These are phyloP conservation scores for Rhynchosporium secalis DNA, from an alignment of 2,329 filamentous ascomycete genomes.

Conservation along the genomic window DNA sequence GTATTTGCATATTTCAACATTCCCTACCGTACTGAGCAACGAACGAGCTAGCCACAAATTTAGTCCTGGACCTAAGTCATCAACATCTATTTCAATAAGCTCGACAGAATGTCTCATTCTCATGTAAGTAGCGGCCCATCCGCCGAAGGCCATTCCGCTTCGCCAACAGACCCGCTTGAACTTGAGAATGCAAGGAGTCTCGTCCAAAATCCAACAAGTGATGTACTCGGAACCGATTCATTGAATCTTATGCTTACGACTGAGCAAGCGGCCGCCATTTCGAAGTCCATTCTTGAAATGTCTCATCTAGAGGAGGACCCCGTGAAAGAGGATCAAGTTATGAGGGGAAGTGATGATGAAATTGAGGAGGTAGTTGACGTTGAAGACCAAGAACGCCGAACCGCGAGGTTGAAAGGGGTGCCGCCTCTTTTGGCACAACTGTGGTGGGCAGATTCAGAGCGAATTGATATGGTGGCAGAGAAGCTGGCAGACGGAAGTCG, in stretches of 20 bases:
- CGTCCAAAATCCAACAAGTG: slow-evolving; percentile 8
- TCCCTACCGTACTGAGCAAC: background rate
- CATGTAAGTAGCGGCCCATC: slow-evolving; percentile 12
- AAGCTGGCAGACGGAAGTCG: slow-evolving; percentile 57
- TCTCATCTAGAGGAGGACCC: slow-evolving; percentile 15
- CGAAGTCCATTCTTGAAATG: slow-evolving; percentile 16
- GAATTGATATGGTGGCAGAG: slow-evolving; percentile 51
- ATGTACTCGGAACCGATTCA: slow-evolving; percentile 8
- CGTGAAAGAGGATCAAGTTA: slow-evolving; percentile 11
- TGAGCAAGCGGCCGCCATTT: slow-evolving; percentile 14
- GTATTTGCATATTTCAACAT: background rate
- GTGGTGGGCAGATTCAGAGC: slow-evolving; percentile 44
- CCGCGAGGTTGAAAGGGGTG: slow-evolving; percentile 32
- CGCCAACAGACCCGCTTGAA: slow-evolving; percentile 14
- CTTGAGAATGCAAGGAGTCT: slow-evolving; percentile 2
- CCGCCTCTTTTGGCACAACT: slow-evolving; percentile 39
- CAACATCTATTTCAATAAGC: background rate
- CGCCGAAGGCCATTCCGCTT: slow-evolving; percentile 7
- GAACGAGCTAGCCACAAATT: background rate
- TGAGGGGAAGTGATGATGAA: slow-evolving; percentile 26
- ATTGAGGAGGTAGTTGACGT: slow-evolving; percentile 32
- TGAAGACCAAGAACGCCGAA: slow-evolving; percentile 35
- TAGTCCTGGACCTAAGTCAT: background rate
- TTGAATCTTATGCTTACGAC: slow-evolving; percentile 10
- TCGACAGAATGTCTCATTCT: slow-evolving; percentile 12